phyloP scores from a whole-genome alignment of 176 grass and related monocot genomes.

The Oryza glaberrima region DNA sequence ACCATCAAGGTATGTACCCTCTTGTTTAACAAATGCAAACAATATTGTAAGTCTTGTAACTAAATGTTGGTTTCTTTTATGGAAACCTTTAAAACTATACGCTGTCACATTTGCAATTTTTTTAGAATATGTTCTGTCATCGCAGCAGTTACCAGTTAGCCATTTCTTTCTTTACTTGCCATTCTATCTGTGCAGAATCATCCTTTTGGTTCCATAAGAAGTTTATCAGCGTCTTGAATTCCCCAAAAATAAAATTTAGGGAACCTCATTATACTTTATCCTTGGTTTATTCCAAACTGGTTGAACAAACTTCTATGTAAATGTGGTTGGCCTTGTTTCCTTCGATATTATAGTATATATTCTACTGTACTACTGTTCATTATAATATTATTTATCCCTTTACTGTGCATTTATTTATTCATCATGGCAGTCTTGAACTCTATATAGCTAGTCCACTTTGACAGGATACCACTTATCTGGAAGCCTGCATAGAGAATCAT shows the following conservation, averaged over 20 bases:
- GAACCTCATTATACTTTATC: neutral
- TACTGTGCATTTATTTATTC: slow-evolving; percentile 23
- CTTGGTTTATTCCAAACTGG: slow-evolving; percentile 22
- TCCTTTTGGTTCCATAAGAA: slow-evolving; percentile 7
- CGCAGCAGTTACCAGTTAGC: neutral
- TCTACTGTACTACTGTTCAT: neutral
- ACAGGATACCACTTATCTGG: slow-evolving; percentile 91
- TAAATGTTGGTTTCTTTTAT: slow-evolving; percentile 28
- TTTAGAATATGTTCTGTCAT: neutral
- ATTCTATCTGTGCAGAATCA: neutral
- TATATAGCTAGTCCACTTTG: slow-evolving; percentile 42
- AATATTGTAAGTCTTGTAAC: slow-evolving; percentile 52
- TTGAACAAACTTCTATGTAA: slow-evolving; percentile 26
- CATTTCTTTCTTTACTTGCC: slow-evolving; percentile 26
- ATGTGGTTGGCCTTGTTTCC: slow-evolving; percentile 19
- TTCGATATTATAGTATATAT: slow-evolving; percentile 7
- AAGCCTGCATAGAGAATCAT: slow-evolving; percentile 99
- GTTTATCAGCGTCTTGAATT: slow-evolving; percentile 21
- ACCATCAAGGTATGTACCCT: slow-evolving; percentile 91
- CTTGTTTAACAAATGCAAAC: slow-evolving; percentile 44
- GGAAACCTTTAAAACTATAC: slow-evolving; percentile 28
- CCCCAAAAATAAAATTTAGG: neutral
- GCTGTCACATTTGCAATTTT: slow-evolving; percentile 16
- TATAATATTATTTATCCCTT: neutral
- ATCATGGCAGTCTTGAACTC: slow-evolving; percentile 42